Conservation (phyloP, 306 rosid genomes). For the Vicia sativa region DNA sequence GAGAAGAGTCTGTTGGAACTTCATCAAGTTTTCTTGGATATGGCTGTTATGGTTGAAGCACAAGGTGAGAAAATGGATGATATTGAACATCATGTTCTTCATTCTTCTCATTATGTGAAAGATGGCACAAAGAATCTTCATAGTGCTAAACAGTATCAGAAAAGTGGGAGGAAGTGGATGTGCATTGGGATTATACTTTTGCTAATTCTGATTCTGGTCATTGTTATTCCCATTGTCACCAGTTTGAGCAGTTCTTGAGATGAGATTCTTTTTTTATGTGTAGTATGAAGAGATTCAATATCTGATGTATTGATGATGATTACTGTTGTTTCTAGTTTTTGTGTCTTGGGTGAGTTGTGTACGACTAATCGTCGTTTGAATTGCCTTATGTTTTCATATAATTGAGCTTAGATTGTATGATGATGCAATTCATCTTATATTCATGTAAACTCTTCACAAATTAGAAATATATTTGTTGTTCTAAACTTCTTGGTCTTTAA, state of each 20-base stretch:
- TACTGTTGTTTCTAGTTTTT: neutral
- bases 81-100: slow-evolving; percentile 81
- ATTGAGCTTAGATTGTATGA: neutral
- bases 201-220: slow-evolving; percentile 55
- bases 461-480: neutral
- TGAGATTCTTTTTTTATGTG: neutral
- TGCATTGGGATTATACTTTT: slow-evolving; percentile 63
- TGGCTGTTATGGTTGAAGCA: slow-evolving; percentile 96
- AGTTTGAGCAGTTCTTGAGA: slow-evolving; percentile 59
- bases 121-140: slow-evolving; percentile 69
- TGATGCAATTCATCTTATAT: slow-evolving; percentile 12
- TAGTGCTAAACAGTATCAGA: slow-evolving; percentile 62
- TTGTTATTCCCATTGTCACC: slow-evolving; percentile 62
- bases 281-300: neutral
- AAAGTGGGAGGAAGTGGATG: slow-evolving; percentile 71
- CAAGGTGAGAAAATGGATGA: slow-evolving; percentile 94
- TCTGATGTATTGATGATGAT: neutral
- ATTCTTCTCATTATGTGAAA: slow-evolving; percentile 70
- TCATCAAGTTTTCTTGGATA: slow-evolving; percentile 82
- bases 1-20: slow-evolving; percentile 82
- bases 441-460: neutral
- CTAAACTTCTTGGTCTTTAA: neutral
- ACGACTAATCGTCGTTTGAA: slow-evolving; percentile 18
- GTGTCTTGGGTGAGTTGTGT: neutral
- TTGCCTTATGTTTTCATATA: neutral